Conservation (phyloP, 169 alveolate species). For the Blepharisma undulans region DNA sequence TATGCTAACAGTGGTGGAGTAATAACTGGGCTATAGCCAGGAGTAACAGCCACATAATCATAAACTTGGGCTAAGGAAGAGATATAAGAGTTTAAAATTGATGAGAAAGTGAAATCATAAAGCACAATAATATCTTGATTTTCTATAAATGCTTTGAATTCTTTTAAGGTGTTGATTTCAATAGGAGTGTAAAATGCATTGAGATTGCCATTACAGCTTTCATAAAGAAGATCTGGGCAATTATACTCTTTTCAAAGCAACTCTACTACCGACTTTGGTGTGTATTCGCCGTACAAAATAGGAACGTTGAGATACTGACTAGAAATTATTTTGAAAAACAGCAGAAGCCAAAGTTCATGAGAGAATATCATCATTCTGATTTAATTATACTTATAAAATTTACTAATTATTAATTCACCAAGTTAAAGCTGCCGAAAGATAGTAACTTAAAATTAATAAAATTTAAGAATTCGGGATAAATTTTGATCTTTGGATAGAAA, state of each 20-base stretch:
- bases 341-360: neutral
- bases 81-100: neutral
- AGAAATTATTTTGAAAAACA: neutral
- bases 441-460: no score
- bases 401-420: no score
- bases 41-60: neutral
- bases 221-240: neutral
- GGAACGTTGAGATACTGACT: neutral
- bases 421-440: no score
- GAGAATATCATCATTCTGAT: no score
- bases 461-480: no score
- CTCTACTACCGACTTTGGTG: neutral
- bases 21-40: neutral
- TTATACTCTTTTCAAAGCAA: neutral
- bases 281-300: neutral
- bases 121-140: neutral
- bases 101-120: neutral
- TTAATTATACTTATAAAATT: no score
- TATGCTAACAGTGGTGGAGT: neutral
- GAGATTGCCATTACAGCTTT: neutral
- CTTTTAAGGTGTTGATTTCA: neutral
- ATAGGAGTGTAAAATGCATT: neutral
- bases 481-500: no score
- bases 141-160: neutral
- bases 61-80: neutral